phyloP scores from a whole-genome alignment of 1,139 yeast species.

The Spathaspora sp. region DNA sequence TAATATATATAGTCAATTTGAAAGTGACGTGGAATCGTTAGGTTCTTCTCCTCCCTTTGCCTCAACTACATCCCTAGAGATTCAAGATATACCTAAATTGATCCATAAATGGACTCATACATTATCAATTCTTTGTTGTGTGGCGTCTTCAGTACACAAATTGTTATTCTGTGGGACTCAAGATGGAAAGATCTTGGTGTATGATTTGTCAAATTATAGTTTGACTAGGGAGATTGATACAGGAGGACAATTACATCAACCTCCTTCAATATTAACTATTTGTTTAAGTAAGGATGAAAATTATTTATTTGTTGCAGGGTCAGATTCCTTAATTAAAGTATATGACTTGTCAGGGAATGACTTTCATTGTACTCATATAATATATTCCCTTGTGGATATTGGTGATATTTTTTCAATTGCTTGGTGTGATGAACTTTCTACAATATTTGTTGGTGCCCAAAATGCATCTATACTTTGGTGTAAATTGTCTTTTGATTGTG shows the following conservation, averaged over 20 bases:
- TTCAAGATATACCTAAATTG: slow-evolving; percentile 19
- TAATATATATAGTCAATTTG: slow-evolving; percentile 3
- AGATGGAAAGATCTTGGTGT: slow-evolving; percentile 75
- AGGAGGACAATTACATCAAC: slow-evolving; percentile 48
- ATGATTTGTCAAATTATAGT: slow-evolving; percentile 66
- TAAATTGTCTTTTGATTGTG: slow-evolving; percentile 23
- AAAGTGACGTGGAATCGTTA: slow-evolving; percentile 10
- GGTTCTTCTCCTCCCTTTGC: slow-evolving; percentile 11
- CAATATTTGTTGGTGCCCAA: slow-evolving; percentile 85
- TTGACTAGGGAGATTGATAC: slow-evolving; percentile 36
- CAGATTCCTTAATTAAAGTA: slow-evolving; percentile 84
- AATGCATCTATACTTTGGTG: slow-evolving; percentile 87
- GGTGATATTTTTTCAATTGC: slow-evolving; percentile 90
- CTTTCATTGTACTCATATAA: slow-evolving; percentile 53
- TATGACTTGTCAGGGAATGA: slow-evolving; percentile 56
- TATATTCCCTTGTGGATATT: slow-evolving; percentile 81
- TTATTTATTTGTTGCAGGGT: slow-evolving; percentile 78
- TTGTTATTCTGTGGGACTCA: slow-evolving; percentile 91
- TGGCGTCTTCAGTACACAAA: slow-evolving; percentile 58
- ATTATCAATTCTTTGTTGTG: slow-evolving; percentile 76
- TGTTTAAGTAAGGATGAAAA: slow-evolving; percentile 58
- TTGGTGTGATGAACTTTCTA: slow-evolving; percentile 60
- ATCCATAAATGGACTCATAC: slow-evolving; percentile 78
- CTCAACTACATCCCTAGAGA: slow-evolving; percentile 2
- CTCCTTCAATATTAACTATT: slow-evolving; percentile 72